phyloP scores from a whole-genome alignment of 2,329 filamentous ascomycete species.

The Phialocephala sp. region DNA sequence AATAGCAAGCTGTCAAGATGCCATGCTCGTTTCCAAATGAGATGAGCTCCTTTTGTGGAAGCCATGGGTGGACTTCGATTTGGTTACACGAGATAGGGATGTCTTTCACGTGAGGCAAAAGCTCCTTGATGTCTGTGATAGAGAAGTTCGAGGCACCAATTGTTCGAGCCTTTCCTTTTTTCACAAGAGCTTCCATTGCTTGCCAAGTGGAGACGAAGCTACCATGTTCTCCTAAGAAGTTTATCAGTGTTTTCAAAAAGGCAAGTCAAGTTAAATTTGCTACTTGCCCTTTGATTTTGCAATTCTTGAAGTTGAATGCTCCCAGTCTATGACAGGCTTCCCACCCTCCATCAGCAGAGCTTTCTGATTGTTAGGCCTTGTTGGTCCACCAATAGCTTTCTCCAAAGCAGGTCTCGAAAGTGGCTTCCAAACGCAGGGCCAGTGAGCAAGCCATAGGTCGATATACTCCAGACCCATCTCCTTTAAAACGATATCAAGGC shows the following conservation, averaged over 20 bases:
- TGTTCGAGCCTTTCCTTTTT: slow-evolving; percentile 34
- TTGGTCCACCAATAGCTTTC: slow-evolving; percentile 16
- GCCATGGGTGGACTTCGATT: slow-evolving; percentile 39
- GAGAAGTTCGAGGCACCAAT: slow-evolving; percentile 44
- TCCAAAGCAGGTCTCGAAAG: slow-evolving; percentile 19
- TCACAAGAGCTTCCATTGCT: slow-evolving; percentile 42
- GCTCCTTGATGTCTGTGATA: slow-evolving; percentile 54
- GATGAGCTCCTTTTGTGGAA: slow-evolving; percentile 36
- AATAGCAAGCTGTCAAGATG: slow-evolving; percentile 69
- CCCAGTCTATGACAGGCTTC: slow-evolving; percentile 24
- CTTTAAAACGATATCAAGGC: slow-evolving; percentile 72
- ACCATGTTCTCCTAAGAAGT: slow-evolving; percentile 59
- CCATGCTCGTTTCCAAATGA: slow-evolving; percentile 36
- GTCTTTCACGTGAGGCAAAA: slow-evolving; percentile 49
- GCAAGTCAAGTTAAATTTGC: background rate
- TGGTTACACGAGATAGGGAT: slow-evolving; percentile 52
- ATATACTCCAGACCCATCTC: slow-evolving; percentile 75
- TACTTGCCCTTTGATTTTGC: slow-evolving; percentile 22
- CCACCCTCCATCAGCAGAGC: slow-evolving; percentile 9
- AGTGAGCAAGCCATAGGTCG: slow-evolving; percentile 78
- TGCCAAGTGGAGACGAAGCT: slow-evolving; percentile 54
- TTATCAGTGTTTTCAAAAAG: slow-evolving; percentile 37
- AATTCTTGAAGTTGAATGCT: slow-evolving; percentile 19
- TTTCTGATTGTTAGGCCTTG: background rate
- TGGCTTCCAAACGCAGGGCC: slow-evolving; percentile 20